Evolutionary conservation across 2,329 filamentous ascomycete genomes (phyloP).

Genomic region (Microsporum canis): DNA sequence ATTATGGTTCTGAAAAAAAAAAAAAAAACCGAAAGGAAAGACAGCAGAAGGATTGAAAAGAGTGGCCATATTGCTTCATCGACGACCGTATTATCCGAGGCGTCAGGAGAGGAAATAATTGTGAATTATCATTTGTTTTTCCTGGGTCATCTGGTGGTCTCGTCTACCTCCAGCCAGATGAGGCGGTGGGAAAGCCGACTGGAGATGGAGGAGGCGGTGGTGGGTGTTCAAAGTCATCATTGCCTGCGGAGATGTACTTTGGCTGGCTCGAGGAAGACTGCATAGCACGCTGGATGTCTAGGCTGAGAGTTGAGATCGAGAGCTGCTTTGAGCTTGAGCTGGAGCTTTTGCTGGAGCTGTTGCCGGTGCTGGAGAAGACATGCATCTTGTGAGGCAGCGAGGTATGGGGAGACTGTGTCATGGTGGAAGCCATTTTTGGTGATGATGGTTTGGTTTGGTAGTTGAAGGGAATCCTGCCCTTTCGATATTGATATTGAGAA

Average conservation of each 20-base stretch:
- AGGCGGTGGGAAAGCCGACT: conserved; percentile 12
- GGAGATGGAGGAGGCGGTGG: conserved; percentile 26
- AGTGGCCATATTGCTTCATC: background rate
- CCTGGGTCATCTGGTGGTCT: background rate
- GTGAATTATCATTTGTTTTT: background rate
- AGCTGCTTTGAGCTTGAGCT: background rate
- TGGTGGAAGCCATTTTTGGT: background rate
- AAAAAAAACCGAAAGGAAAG: background rate
- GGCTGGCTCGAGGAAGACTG: conserved; percentile 24
- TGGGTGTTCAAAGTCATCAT: conserved; percentile 21
- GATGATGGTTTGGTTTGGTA: background rate
- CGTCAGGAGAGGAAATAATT: background rate
- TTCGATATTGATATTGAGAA: background rate
- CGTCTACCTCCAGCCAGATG: background rate
- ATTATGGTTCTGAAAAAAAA: background rate
- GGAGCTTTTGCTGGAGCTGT: background rate
- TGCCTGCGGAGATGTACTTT: conserved; percentile 23
- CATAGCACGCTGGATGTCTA: conserved; percentile 32
- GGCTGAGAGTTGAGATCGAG: conserved; percentile 19
- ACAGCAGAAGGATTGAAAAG: background rate
- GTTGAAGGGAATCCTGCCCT: background rate
- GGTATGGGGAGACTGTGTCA: conserved; percentile 7
- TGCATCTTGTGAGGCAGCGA: conserved; percentile 4
- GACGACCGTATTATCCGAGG: background rate
- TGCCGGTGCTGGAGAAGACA: background rate